These are phyloP conservation scores for Mollisia scopiformis DNA, from an alignment of 2,329 filamentous ascomycete species.

Conservation along the genomic window DNA sequence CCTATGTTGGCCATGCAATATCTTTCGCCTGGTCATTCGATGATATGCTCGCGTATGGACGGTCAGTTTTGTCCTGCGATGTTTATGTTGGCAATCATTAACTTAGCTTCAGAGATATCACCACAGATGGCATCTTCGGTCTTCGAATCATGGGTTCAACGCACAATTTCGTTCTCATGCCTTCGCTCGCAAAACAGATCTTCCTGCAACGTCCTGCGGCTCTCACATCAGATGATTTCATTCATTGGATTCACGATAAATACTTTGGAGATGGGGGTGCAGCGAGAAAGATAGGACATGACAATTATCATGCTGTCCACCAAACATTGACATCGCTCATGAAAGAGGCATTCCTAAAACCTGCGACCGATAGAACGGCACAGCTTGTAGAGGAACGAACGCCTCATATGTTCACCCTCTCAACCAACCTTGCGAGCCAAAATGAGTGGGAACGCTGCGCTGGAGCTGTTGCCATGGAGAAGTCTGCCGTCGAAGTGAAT, in stretches of 20 bases:
- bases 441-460: constrained; percentile 57
- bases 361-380: constrained; percentile 41
- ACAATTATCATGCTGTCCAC: constrained; percentile 34
- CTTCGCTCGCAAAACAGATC: constrained; percentile 8
- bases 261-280: constrained; percentile 17
- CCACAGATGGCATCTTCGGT: constrained; percentile 12
- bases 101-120: not conserved
- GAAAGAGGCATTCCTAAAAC: constrained; percentile 46
- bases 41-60: constrained; percentile 7
- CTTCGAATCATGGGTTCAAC: constrained; percentile 6
- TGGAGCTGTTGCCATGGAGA: constrained; percentile 42
- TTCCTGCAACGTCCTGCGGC: constrained; percentile 10
- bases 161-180: constrained; percentile 14
- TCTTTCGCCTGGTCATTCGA: constrained; percentile 36
- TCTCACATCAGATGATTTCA: constrained; percentile 8
- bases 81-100: not conserved
- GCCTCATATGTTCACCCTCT: constrained; percentile 58
- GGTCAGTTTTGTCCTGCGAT: not conserved
- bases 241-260: constrained; percentile 9
- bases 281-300: constrained; percentile 42
- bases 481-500: constrained; percentile 49
- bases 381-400: constrained; percentile 44
- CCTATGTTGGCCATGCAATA: constrained; percentile 55
- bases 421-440: constrained; percentile 59
- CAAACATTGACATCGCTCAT: constrained; percentile 44